Base-by-base conservation (phyloP, 2,329 filamentous ascomycete genomes). In the Tolypocladium ovalisporum region DNA sequence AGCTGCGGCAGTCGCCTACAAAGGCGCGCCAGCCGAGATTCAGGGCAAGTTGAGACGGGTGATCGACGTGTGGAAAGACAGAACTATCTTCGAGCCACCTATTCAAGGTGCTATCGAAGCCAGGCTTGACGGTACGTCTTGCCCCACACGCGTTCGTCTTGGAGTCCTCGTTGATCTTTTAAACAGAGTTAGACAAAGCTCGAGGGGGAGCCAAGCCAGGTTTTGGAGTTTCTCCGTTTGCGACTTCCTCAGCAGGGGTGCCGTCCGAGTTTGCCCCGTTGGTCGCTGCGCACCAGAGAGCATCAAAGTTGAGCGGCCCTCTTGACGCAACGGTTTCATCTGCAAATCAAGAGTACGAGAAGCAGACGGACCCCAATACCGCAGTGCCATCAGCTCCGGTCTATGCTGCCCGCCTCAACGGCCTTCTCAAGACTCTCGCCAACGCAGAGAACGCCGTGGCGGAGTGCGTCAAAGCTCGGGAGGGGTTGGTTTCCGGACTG, bases 1-100 rank as follows among this genome's bases (percentile, higher is more conserved):
- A 71, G 93, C 91, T n/a, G 87, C 88, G 12, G 81, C 89, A 17
- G 79, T 83, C n/a, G 93, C 94, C 42, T 99, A 97, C 71, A 96
- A 93, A 72, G 90, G 91, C 60, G 87, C 91, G 1, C 85, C 89
- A 9, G 81, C 85, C 40, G 93, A 99, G 55, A 84, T 96, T 34
- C 94, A 97, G 70, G 82, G 83, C 58, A 97, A 97, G 70, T 78
- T 99, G 40, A 83, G 88, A 60, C 83, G 94, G 36, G 93, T 97
- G 0, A 84, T 97, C 3, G 93, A 97, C 66, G 94, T 99, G 22
- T 99, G 94, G 94, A 87, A 87, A 67, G 85, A 93, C 66, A 82
- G 94, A 39, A 76, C 78, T 55, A 94, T 99, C 52, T 99, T 99
- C 66, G 90, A 95, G 60, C 71, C 71, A 1, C 82, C 87, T 0